Conservation (phyloP, 1,284 basidiomycete species). For the Boletus albobrunnescens region DNA sequence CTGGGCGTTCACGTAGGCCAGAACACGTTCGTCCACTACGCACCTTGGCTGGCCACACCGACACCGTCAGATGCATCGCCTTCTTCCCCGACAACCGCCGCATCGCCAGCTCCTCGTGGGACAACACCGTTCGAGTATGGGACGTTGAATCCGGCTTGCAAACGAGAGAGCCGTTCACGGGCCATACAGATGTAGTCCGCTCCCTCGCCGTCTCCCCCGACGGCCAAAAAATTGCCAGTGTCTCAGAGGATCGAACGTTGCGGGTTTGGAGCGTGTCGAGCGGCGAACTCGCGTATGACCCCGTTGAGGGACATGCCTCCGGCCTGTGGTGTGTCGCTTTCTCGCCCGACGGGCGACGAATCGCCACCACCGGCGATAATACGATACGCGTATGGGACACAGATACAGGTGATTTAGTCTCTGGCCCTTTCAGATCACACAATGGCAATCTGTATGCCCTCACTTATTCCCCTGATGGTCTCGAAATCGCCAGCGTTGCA, state of each 20-base stretch:
- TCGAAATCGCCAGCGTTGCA: constrained; percentile 32
- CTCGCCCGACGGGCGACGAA: constrained; percentile 31
- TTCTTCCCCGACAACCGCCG: constrained; percentile 30
- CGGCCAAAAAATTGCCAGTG: constrained; percentile 27
- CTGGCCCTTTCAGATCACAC: constrained; percentile 32
- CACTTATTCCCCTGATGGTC: constrained; percentile 32
- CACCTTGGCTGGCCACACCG: constrained; percentile 24
- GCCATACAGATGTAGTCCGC: constrained; percentile 32
- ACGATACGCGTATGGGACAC: constrained; percentile 34
- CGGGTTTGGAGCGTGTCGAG: constrained; percentile 29
- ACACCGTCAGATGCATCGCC: constrained; percentile 28
- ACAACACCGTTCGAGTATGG: constrained; percentile 31
- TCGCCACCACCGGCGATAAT: constrained; percentile 34
- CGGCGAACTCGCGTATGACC: constrained; percentile 25
- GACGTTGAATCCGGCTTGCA: constrained; percentile 21
- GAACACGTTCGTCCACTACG: constrained; percentile 29
- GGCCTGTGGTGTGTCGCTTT: constrained; percentile 32
- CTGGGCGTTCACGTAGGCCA: constrained; percentile 23
- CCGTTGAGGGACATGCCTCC: constrained; percentile 27
- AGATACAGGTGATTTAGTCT: constrained; percentile 25
- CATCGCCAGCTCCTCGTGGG: constrained; percentile 30
- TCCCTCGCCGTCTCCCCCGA: constrained; percentile 31
- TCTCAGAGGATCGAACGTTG: constrained; percentile 28
- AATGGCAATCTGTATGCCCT: constrained; percentile 31
- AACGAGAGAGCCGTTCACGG: constrained; percentile 16